Base-by-base conservation (phyloP, 495 filamentous ascomycete species). In the Haplographium delicatum region DNA sequence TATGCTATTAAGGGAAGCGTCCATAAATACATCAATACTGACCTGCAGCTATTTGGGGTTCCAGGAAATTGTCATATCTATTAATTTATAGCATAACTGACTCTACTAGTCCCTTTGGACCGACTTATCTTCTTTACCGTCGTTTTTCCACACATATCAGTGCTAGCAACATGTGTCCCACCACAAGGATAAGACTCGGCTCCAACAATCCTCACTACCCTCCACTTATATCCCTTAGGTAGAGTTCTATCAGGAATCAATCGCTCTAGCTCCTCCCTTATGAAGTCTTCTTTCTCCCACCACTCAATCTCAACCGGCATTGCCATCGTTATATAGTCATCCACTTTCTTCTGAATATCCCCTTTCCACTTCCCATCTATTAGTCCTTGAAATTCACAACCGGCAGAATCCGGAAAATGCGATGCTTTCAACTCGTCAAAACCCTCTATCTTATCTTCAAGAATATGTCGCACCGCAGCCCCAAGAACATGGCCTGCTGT, bases 401-500 rank as follows among this genome's bases (percentile, higher is more conserved):
- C 58, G 2, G 82, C 79, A 1, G 71, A 71, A 51, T 78, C 80
- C 0, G 82, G 82, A 56, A 76, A 80, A 58, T 85, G 82, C 0
- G 72, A 77, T 5, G 82, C 82, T 62, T 84, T 84, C 6, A 76
- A 59, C 54, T 85, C 81, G 46, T 78, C 73, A 44, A 82, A 75
- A 30, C 65, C 61, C 4, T 60, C 56, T 15, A 51, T 5, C 31
- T 74, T 67, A 9, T 70, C 62, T 47, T 78, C 71, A 24, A 74
- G 59, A 8, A 82, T 68, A 34, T 72, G 64, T n/a, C 73, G 67
- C 23, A 83, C 72, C 4, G 81, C 80, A 3, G 72, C 53, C 13
- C 81, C 77, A 6, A 86, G 68, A 19, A 84, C 72, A 53, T 86
- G 82, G 9, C 82, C 82, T 1, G 78, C 82, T 0, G 81, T 83